Evolutionary conservation across 495 filamentous ascomycete genomes (phyloP).

Genomic region (Pseudoneurospora amorphoporcata): DNA sequence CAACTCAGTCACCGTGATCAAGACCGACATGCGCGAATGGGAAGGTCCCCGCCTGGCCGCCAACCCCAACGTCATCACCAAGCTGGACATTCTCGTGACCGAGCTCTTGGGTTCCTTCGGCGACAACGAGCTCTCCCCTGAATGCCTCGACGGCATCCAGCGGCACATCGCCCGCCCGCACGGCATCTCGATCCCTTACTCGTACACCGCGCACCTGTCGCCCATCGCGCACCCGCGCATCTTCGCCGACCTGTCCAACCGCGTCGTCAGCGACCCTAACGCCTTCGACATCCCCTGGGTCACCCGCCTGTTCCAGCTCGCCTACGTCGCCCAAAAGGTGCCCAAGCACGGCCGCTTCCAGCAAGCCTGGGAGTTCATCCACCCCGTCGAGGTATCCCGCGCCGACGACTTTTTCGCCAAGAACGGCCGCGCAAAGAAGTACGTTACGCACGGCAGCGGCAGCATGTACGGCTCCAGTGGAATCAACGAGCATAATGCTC

Average conservation of each 20-base stretch:
- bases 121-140: constrained; percentile 82
- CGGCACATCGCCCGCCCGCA: constrained; percentile 60
- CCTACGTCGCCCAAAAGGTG: constrained; percentile 56
- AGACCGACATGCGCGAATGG: constrained; percentile 97
- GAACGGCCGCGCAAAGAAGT: constrained; percentile 38
- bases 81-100: constrained; percentile 86
- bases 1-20: constrained; percentile 68
- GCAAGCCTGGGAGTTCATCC: constrained; percentile 59
- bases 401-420: constrained; percentile 40
- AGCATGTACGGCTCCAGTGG: constrained; percentile 48
- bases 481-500: constrained; percentile 79
- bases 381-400: constrained; percentile 39
- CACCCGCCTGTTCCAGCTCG: constrained; percentile 79
- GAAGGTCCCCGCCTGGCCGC: constrained; percentile 49
- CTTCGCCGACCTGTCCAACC: constrained; percentile 62
- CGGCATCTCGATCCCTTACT: constrained; percentile 87
- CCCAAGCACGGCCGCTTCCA: constrained; percentile 50
- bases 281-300: constrained; percentile 88
- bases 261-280: constrained; percentile 49
- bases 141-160: constrained; percentile 57
- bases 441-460: constrained; percentile 42
- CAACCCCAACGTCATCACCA: constrained; percentile 29
- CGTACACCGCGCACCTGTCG: constrained; percentile 83
- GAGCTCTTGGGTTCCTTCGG: constrained; percentile 90
- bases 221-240: constrained; percentile 86